Evolutionary conservation across 2,329 filamentous ascomycete genomes (phyloP).

Genomic region (Fusarium chuoi): DNA sequence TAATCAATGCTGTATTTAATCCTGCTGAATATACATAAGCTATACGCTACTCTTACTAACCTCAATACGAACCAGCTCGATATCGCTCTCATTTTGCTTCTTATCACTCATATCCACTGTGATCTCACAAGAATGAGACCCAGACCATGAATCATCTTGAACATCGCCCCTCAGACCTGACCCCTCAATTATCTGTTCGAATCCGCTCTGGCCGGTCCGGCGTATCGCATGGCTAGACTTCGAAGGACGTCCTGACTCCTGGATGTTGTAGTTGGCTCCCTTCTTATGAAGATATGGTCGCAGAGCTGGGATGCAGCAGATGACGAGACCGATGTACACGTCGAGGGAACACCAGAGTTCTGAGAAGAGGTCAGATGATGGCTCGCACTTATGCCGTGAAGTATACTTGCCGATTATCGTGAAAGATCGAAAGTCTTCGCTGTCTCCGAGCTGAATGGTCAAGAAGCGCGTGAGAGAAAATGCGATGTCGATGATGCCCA

Average conservation of each 20-base stretch:
- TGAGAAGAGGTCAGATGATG: neutral
- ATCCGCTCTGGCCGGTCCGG: neutral
- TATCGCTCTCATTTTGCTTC: constrained; percentile 8
- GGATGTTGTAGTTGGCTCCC: neutral
- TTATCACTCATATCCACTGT: constrained; percentile 9
- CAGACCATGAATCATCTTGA: neutral
- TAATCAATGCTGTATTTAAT: neutral
- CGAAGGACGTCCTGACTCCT: neutral
- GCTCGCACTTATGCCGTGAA: fast-evolving
- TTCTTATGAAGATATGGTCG: constrained; percentile 29
- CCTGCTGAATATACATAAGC: fast-evolving
- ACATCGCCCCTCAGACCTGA: neutral
- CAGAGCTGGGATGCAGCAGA: constrained; percentile 34
- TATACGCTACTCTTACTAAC: fast-evolving
- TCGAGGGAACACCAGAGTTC: constrained; percentile 37
- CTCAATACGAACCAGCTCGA: neutral
- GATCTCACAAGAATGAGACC: neutral
- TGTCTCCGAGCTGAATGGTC: constrained; percentile 1
- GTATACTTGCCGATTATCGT: constrained; percentile 14
- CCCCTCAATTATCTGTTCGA: constrained; percentile 24
- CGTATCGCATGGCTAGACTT: neutral
- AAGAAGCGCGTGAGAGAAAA: constrained; percentile 35
- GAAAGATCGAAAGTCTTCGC: constrained; percentile 13
- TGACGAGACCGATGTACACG: constrained; percentile 26
- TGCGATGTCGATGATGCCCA: constrained; percentile 31